Conservation (phyloP, 768 basidiomycete genomes). For the Boletellus ananiceps region DNA sequence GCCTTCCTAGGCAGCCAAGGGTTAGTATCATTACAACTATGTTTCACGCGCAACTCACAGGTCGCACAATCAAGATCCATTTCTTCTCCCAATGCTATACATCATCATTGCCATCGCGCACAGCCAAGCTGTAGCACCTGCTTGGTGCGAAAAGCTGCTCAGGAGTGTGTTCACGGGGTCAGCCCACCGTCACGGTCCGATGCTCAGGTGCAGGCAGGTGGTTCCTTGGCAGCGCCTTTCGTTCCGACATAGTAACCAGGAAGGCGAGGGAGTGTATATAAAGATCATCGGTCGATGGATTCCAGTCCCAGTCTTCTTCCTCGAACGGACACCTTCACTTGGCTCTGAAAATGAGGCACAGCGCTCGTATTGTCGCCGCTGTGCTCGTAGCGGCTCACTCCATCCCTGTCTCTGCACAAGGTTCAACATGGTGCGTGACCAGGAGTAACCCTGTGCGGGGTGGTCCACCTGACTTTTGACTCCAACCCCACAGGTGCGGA, state of each 20-base stretch:
- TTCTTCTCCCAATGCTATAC: neutral
- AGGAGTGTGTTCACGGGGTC: no score
- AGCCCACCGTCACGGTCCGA: neutral
- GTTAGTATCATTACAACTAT: neutral
- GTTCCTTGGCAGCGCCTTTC: neutral
- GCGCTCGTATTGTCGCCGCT: neutral
- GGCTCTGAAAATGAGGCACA: slow-evolving; percentile 16
- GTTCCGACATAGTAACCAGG: neutral
- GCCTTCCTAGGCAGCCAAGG: neutral
- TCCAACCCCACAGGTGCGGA: slow-evolving; percentile 39
- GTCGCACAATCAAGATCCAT: neutral
- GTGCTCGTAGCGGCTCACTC: slow-evolving; percentile 12
- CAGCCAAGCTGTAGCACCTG: neutral
- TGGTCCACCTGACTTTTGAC: neutral
- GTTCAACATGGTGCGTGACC: slow-evolving; percentile 21
- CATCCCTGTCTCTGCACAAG: slow-evolving; percentile 15
- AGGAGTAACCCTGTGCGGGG: neutral
- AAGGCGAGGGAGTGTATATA: slow-evolving; percentile 8
- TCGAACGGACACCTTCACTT: neutral
- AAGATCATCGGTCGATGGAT: neutral
- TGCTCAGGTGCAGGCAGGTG: neutral
- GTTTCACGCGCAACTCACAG: neutral
- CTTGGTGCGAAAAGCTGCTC: neutral
- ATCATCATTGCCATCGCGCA: neutral
- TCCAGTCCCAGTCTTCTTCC: neutral